Percentiles rank a stretch among this genome's conserved stretches.
These are phyloP conservation scores for Helicocarpus griseus DNA, from an alignment of 2,329 filamentous ascomycete species.

Conservation along the genomic window DNA sequence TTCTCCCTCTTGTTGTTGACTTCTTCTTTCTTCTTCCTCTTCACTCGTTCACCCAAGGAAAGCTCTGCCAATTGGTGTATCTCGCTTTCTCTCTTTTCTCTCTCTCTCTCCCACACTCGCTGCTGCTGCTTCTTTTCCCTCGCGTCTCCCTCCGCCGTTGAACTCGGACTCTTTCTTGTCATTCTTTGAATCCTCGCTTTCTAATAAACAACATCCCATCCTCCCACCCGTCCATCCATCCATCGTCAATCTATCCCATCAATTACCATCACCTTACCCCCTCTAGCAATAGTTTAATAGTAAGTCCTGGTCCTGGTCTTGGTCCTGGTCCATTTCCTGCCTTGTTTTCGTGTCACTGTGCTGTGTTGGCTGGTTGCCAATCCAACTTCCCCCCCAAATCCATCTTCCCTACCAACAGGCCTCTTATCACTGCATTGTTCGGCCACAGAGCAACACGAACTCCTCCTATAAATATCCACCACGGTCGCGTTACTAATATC, in stretches of 20 bases:
- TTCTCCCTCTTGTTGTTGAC: background rate
- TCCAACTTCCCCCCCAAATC: background rate
- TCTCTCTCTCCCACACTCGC: too few relatives aligned
- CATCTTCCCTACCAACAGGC: background rate
- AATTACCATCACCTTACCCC: background rate
- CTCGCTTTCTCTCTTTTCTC: constrained; percentile 4
- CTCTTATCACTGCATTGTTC: too few relatives aligned
- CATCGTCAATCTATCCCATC: background rate
- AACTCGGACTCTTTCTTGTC: constrained; percentile 7
- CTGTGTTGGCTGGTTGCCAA: too few relatives aligned
- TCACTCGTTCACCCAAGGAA: background rate
- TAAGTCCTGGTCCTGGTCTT: background rate
- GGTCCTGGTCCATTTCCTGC: background rate
- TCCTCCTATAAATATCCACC: background rate
- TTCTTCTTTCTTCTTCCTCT: constrained; percentile 6
- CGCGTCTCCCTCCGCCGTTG: constrained; percentile 4
- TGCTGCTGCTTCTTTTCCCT: constrained; percentile 4
- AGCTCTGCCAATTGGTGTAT: background rate
- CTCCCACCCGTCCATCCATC: background rate
- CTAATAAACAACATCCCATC: background rate
- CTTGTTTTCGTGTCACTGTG: background rate
- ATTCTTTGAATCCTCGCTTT: constrained; percentile 9
- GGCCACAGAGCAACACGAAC: background rate
- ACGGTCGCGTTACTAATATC: background rate
- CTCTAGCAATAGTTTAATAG: background rate